Evolutionary conservation across 75 land plant species (phyloP).

Genomic region (Pinus tabuliformis): DNA sequence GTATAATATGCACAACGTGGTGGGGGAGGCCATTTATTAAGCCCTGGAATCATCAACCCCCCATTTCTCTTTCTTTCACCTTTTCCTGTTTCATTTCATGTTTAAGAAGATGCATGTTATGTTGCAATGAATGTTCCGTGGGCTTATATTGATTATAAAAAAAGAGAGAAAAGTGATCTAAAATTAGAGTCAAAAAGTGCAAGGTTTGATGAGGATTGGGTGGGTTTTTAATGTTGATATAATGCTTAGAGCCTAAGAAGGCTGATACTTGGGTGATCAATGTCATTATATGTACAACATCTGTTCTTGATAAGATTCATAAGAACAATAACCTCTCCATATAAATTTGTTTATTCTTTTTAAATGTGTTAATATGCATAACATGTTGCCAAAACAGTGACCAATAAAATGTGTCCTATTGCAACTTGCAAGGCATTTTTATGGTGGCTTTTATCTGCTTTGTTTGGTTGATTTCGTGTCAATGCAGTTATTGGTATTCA

Average conservation of each 20-base stretch:
- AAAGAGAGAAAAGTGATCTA: no score
- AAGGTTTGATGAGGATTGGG: not conserved
- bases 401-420: not conserved
- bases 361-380: not conserved
- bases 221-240: not conserved
- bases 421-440: not conserved
- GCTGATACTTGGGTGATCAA: not conserved
- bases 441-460: slow-evolving; percentile 2
- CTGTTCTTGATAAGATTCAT: not conserved
- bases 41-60: no score
- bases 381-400: not conserved
- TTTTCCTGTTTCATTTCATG: no score
- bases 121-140: no score
- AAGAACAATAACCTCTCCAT: not conserved
- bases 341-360: not conserved
- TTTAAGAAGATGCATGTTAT: no score
- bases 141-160: no score
- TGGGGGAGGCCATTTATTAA: no score
- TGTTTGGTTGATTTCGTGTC: not conserved
- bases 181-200: not conserved
- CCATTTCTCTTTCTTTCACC: no score
- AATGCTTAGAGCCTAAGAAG: not conserved
- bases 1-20: no score
- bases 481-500: not conserved
- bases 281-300: not conserved